Base-by-base conservation (phyloP, 1,284 basidiomycete genomes). In the Cutaneotrichosporon sp. region DNA sequence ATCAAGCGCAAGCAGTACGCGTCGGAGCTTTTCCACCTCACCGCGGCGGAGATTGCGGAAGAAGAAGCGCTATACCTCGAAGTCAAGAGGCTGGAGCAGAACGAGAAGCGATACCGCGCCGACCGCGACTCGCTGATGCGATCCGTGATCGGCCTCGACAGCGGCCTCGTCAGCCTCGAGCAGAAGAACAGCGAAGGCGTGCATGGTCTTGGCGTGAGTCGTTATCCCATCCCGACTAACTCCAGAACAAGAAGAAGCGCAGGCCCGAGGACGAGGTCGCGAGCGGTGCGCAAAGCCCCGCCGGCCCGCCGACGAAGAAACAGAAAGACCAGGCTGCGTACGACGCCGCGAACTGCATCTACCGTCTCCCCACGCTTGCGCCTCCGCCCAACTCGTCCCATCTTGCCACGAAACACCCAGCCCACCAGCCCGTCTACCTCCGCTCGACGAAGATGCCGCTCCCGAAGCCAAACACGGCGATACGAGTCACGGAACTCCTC, bases 21-120 rank as follows among this genome's bases (percentile, higher is more conserved):
- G 10, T 78, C 82, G 3, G 87, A 86, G 55, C 81, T 98, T 12
- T 89, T 94, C 72, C 84, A 82, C 52, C 84, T 94, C 10, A 90
- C 91, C 0, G 82, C 85, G 1, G 84, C 88, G 49, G 90, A 97
- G 74, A 85, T 97, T 37, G 85, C 86, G 9, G 94, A 99, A 69
- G 96, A 98, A 78, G 93, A 97, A 65, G 89, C 91, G 4, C 79
- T 99, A 0, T 98, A 91, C 75, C 79, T 97, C 60, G 93, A 98
- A 71, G 82, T 96, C 46, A 91, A 94, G 66, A 84, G 90, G 11
- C 81, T 98, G 46, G 93, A 97, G 70, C 94, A 97, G 75, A 90
- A 83, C 62, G 91, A 97, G 71, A 81, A 86, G 41, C 82, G 82
- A 52, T 97, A 96, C 77, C 86, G 87, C 63, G 82, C 83, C 50